Conservation (phyloP, 108 stramenopile species). For the Parietichytrium sp. region DNA sequence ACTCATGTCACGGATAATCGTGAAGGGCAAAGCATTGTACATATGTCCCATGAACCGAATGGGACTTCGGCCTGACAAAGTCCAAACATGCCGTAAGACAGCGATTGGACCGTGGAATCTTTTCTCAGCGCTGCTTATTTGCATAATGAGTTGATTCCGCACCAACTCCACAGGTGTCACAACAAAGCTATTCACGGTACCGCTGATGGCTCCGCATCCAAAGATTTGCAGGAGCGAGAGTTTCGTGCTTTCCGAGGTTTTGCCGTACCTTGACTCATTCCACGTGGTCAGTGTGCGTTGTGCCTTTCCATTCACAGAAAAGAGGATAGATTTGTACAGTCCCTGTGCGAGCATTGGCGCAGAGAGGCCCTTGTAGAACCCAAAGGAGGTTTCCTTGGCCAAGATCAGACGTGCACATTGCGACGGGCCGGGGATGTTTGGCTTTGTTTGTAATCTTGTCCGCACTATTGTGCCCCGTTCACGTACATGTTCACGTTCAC, state of each 20-base stretch:
- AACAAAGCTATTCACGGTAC: constrained; percentile 48
- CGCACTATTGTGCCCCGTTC: no score
- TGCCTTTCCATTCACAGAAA: constrained; percentile 5
- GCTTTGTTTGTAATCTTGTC: no score
- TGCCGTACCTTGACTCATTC: no score
- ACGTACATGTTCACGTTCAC: no score
- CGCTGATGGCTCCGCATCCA: constrained; percentile 46
- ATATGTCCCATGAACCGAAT: not conserved
- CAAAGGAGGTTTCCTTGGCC: no score
- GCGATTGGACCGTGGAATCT: not conserved
- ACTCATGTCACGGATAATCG: constrained; percentile 14
- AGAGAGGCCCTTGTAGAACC: constrained; percentile 51
- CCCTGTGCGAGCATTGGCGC: constrained; percentile 46
- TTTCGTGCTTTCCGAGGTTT: not conserved
- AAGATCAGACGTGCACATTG: no score
- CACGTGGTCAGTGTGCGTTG: not conserved
- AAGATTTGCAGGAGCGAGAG: not conserved
- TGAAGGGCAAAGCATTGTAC: not conserved
- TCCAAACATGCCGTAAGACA: not conserved
- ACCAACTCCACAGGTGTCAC: constrained; percentile 56
- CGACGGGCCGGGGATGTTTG: no score
- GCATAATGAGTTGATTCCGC: constrained; percentile 46
- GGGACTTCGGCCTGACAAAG: not conserved
- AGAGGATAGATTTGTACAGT: constrained; percentile 51
- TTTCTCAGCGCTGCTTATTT: not conserved